Evolutionary conservation across 1,139 yeast species (phyloP), one percentile per base, ranked within the genome.

Genomic region (Scheffersomyces cryptocercus): DNA sequence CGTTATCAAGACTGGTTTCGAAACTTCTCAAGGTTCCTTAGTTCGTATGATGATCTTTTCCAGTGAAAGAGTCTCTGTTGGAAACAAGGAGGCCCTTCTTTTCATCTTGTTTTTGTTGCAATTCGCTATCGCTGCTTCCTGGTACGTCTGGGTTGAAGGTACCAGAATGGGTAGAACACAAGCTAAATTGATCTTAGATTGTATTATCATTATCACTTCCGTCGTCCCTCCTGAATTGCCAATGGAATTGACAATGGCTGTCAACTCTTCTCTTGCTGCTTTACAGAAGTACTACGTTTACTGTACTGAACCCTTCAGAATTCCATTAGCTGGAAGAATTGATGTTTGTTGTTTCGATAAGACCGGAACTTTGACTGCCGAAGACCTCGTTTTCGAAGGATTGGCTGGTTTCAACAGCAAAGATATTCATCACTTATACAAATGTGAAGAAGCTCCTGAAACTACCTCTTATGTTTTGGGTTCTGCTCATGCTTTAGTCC

Each of bases 161-260:
- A 86, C 96, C 33, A 84, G 79, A 65, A 85, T 88, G 88, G 98
- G 97, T 57, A 86, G 99, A 71, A 82, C 88, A 57, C 96, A 93
- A 67, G 88, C 96, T 44, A 93, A 93, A 70, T 81, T 93, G 62
- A 85, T 93, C 54, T 79, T 93, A 62, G 98, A 93, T 68, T 95
- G 99, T 84, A 87, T 93, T 53, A 81, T 93, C 62, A 95, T 93
- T 57, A 81, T 93, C 55, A 93, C 99, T 15, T 91, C 98, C 39
- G 99, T 93, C 54, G 99, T 93, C 36, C 99, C 99, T 36, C 99
- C 99, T 41, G 99, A 93, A 70, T 79, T 93, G 55, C 99, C 99
- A 42, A 95, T 93, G 99, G 99, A 93, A 73, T 81, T 93, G 58
- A 93, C 99, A 28, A 86, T 93, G 91, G 99, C 99, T 47, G 99